Evolutionary conservation across 345 rosid species (phyloP).

Genomic region (Hibiscus syriacus): DNA sequence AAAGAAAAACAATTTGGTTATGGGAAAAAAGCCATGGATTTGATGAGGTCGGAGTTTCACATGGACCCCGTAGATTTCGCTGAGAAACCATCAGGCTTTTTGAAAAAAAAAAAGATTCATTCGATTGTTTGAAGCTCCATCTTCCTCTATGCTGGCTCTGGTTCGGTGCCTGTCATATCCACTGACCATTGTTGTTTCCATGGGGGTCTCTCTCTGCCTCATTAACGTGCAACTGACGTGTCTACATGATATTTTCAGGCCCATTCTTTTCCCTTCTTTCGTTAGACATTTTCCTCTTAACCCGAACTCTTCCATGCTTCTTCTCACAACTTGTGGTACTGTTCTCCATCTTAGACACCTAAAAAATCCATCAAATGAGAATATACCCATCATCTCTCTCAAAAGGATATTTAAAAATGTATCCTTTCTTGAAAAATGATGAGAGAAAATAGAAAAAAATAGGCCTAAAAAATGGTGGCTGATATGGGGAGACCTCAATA

Average conservation of each 20-base stretch:
- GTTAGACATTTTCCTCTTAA: background rate
- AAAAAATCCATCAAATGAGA: background rate
- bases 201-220: slow-evolving; percentile 28
- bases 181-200: slow-evolving; percentile 20
- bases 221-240: slow-evolving; percentile 34
- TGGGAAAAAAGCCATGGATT: slow-evolving; percentile 15
- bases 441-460: background rate
- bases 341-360: background rate
- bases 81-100: slow-evolving; percentile 34
- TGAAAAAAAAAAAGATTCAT: background rate
- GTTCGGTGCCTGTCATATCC: slow-evolving; percentile 37
- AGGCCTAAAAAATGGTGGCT: no score
- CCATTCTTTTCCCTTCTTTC: background rate
- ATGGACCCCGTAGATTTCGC: slow-evolving; percentile 70
- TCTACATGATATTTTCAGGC: slow-evolving; percentile 5
- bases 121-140: slow-evolving; percentile 6
- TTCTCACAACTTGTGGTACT: background rate
- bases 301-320: background rate
- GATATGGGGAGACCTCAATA: no score
- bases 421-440: background rate
- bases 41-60: slow-evolving; percentile 48
- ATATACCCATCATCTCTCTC: background rate
- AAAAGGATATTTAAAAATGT: background rate
- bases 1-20: background rate
- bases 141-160: slow-evolving; percentile 9